Base-by-base conservation (phyloP, 768 basidiomycete genomes). In the Suillus clintonianus region DNA sequence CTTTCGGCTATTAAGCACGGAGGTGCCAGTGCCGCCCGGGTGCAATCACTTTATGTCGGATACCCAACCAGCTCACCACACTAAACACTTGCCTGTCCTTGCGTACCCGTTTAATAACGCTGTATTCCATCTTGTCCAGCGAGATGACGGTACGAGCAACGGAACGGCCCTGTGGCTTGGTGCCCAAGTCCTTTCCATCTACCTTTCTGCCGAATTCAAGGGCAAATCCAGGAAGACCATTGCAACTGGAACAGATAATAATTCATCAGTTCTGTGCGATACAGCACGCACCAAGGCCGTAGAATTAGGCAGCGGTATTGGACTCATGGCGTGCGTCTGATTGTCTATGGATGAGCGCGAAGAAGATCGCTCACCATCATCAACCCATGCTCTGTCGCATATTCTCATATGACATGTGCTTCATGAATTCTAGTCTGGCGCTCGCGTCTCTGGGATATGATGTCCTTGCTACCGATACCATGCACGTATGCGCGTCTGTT, bases 91-190 rank as follows among this genome's bases (percentile, higher is more conserved):
- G 27, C 72, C 79, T 24, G 61, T 76, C 41, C 83, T 91, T 61
- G n/a, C 56, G 7, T 82, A 83, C 70, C 72, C 79, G n/a, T 79
- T 84, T 79, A 65, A 68, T 53, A 13, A 59, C 61, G 22, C 64
- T 67, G 60, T 68, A 17, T 88, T 91, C 66, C 63, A 68, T 24
- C 82, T 92, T 59, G n/a, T 72, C 3, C 90, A 91, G 77, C 78
- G 72, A 50, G 79, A 85, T 73, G 82, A 90, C 69, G 88, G 89
- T 47, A 69, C 75, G 17, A 85, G 88, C 30, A 94, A 91, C 64
- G 94, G 94, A 19, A 94, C 92, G 3, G 86, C 90, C 2, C 85
- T 95, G 58, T 95, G 94, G 94, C 86, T 94, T 59, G 87, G 86
- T 47, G 90, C 87, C 0, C 93, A 96, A 74, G 83, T 90, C 71